These are phyloP conservation scores for Prototheca cutis DNA, from an alignment of 163 green algal genomes.

Conservation along the genomic window DNA sequence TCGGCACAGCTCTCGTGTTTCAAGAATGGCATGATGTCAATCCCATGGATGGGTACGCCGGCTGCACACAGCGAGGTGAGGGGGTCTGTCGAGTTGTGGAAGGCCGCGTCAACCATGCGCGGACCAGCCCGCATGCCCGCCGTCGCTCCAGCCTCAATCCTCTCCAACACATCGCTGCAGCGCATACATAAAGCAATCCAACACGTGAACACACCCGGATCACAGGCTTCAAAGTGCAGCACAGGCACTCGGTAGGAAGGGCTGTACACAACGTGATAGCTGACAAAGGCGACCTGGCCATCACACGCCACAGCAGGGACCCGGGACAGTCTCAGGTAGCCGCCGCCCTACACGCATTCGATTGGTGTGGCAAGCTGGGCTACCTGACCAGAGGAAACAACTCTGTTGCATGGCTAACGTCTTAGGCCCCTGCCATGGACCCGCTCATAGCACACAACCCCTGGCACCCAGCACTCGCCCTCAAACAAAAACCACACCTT, in stretches of 20 bases:
- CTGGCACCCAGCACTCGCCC: too few relatives aligned
- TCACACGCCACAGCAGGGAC: neutral
- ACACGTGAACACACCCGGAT: neutral
- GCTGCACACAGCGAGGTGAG: too few relatives aligned
- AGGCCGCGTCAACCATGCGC: neutral
- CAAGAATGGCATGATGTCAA: neutral
- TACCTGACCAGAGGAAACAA: too few relatives aligned
- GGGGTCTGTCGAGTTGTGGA: neutral
- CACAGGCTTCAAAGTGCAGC: conserved; percentile 13
- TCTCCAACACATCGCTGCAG: neutral
- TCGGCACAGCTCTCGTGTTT: neutral
- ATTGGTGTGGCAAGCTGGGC: too few relatives aligned
- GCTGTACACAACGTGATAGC: conserved; percentile 18
- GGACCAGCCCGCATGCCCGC: neutral
- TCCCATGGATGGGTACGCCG: neutral
- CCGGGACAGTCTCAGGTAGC: conserved; percentile 1
- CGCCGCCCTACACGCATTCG: conserved; percentile 11
- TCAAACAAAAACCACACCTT: neutral
- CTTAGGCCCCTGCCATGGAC: too few relatives aligned
- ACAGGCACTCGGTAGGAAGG: conserved; percentile 21
- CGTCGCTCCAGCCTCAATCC: neutral
- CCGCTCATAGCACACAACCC: too few relatives aligned
- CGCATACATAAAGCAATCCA: neutral
- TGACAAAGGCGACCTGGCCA: neutral
- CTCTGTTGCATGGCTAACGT: too few relatives aligned